A percentile compares a stretch with the other conserved stretches of the same genome.
phyloP scores from a whole-genome alignment of 495 filamentous ascomycete species.

The Choiromyces venosus region DNA sequence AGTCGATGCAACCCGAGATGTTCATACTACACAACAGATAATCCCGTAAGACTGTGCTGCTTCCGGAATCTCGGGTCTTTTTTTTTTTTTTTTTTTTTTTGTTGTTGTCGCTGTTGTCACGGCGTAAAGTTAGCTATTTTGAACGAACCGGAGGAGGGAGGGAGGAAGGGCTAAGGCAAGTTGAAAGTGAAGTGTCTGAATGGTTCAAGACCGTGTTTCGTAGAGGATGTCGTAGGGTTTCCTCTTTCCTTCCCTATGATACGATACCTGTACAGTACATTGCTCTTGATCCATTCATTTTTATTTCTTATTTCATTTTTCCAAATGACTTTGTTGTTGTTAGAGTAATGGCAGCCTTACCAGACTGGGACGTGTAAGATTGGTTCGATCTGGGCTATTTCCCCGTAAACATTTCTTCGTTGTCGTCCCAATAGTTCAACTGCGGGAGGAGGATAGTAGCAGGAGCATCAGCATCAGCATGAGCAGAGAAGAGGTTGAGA shows the following conservation, averaged over 20 bases:
- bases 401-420: not conserved
- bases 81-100: slow-evolving; percentile 1
- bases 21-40: not conserved
- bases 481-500: not conserved
- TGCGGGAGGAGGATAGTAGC: not conserved
- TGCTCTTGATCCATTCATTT: not conserved
- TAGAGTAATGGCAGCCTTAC: not conserved
- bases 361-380: not conserved
- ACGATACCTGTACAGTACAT: too few species aligned
- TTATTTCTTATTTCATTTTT: not conserved
- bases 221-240: slow-evolving; percentile 10
- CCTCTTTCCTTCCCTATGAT: not conserved
- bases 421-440: not conserved
- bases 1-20: slow-evolving; percentile 30
- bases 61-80: slow-evolving; percentile 24
- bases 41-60: slow-evolving; percentile 32
- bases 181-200: slow-evolving; percentile 7
- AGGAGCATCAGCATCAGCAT: not conserved
- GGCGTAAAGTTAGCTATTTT: slow-evolving; percentile 17
- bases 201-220: slow-evolving; percentile 19
- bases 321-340: not conserved
- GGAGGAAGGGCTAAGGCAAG: not conserved
- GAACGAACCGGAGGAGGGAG: slow-evolving; percentile 22
- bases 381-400: not conserved
- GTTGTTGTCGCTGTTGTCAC: not conserved